phyloP scores from a whole-genome alignment of 2,329 filamentous ascomycete species.

The Fusarium sp. region DNA sequence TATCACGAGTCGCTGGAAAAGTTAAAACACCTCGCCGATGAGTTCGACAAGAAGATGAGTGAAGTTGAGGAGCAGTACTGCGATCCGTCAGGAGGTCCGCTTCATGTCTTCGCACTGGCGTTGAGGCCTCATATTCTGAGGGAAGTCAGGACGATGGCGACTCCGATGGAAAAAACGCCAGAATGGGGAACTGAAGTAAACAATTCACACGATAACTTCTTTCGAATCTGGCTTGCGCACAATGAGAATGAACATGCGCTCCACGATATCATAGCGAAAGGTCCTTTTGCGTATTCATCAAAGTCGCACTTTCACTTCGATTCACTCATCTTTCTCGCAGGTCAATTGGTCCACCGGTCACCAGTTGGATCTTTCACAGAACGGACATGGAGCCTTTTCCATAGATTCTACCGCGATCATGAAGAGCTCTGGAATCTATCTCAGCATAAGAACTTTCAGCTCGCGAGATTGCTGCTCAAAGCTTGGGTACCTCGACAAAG shows the following conservation, averaged over 20 bases:
- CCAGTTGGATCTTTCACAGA: neutral
- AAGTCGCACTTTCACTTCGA: neutral
- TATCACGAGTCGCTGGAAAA: neutral
- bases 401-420: neutral
- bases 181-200: conserved; percentile 8
- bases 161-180: neutral
- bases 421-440: conserved; percentile 3
- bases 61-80: neutral
- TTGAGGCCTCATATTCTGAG: neutral
- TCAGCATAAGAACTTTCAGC: neutral
- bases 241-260: neutral
- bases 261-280: neutral
- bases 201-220: conserved; percentile 1
- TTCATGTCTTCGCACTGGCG: neutral
- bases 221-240: conserved; percentile 1
- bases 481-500: neutral
- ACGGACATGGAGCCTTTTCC: neutral
- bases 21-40: neutral
- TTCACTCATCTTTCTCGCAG: neutral
- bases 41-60: neutral
- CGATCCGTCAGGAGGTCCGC: neutral
- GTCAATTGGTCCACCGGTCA: neutral
- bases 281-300: neutral
- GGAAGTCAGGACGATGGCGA: neutral
- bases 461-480: neutral